Percentiles rank a stretch among this genome's conserved stretches.
Conservation (phyloP, 257 asterid genomes). For the Salvia splendens region DNA sequence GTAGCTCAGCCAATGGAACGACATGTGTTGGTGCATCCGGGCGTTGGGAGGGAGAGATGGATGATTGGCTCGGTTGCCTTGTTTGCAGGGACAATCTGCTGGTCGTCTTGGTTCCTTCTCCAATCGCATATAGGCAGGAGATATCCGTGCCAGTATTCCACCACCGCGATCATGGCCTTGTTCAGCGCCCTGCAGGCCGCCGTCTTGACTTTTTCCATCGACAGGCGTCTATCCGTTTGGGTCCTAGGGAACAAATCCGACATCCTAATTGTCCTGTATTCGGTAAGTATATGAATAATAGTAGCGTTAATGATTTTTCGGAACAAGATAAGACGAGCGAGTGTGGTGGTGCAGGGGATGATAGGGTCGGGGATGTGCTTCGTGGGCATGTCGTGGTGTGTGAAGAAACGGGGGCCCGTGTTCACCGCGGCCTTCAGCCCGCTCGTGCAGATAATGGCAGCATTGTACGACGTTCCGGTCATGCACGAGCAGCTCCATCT, state of each 20-base stretch:
- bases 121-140: slow-evolving; percentile 53
- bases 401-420: slow-evolving; percentile 72
- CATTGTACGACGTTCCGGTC: slow-evolving; percentile 57
- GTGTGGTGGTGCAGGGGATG: slow-evolving; percentile 55
- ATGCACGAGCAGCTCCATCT: slow-evolving; percentile 70
- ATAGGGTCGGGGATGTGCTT: slow-evolving; percentile 78
- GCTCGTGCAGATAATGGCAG: slow-evolving; percentile 66
- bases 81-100: slow-evolving; percentile 61
- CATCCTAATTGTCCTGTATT: slow-evolving; percentile 47
- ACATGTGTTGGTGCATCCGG: slow-evolving; percentile 21
- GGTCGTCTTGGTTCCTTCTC: slow-evolving; percentile 78
- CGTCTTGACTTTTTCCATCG: slow-evolving; percentile 40
- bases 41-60: slow-evolving; percentile 44
- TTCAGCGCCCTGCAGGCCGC: slow-evolving; percentile 75
- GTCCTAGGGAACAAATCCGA: slow-evolving; percentile 44
- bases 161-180: slow-evolving; percentile 68
- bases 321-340: too few relatives aligned
- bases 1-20: slow-evolving; percentile 9
- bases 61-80: slow-evolving; percentile 54
- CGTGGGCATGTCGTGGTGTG: slow-evolving; percentile 89
- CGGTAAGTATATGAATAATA: slow-evolving; percentile 42
- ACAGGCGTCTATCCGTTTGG: slow-evolving; percentile 56
- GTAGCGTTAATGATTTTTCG: too few relatives aligned
- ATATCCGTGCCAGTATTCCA: slow-evolving; percentile 73
- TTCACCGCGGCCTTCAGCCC: slow-evolving; percentile 84